Base-by-base conservation (phyloP, 768 basidiomycete genomes). In the Astraeus odoratus region DNA sequence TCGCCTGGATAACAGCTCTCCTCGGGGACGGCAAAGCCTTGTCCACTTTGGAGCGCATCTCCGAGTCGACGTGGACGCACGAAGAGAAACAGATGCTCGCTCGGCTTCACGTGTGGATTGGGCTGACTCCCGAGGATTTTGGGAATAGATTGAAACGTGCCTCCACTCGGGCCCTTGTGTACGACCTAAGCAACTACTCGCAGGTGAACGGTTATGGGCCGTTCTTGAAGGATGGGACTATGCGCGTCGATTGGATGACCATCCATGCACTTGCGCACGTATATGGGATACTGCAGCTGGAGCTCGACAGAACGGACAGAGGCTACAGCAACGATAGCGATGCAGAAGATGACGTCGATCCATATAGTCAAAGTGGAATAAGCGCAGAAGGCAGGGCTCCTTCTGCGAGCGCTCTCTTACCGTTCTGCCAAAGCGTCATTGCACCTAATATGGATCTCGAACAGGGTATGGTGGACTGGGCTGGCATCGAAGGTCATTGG, bases 171-270 rank as follows among this genome's bases (percentile, higher is more conserved):
- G 72, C 71, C 2, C 75, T 57, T 48, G 77, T 83, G 13, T 85
- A 85, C 50, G 67, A 73, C 43, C 67, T 83, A 64, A 66, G 71
- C 8, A 71, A 78, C 36, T 83, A 84, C 60, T 54, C 53, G 12
- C 58, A 58, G 43, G 68, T 64, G 8, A 75, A 69, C 49, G 65
- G 61, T 8, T 82, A 69, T 53, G 80, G 81, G 9, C 81, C 81
- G 4, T 75, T 75, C 52, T 46, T 67, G 35, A 46, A 51, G 23
- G 65, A 68, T 22, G 72, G 72, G 12, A 64, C 57, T 37, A 76
- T 66, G 18, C 47, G 51, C 18, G 62, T 80, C 6, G 69, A 82
- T 55, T 82, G 81, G 81, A 69, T 67, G 40, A 77, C 79, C 57
- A 43, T 81, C 31, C 69, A 69, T 52, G 72, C 71, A 35, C 57